A percentile compares a stretch with the other conserved stretches of the same genome.
Conservation (phyloP, 352 stramenopile genomes). For the Lagenidium giganteum region DNA sequence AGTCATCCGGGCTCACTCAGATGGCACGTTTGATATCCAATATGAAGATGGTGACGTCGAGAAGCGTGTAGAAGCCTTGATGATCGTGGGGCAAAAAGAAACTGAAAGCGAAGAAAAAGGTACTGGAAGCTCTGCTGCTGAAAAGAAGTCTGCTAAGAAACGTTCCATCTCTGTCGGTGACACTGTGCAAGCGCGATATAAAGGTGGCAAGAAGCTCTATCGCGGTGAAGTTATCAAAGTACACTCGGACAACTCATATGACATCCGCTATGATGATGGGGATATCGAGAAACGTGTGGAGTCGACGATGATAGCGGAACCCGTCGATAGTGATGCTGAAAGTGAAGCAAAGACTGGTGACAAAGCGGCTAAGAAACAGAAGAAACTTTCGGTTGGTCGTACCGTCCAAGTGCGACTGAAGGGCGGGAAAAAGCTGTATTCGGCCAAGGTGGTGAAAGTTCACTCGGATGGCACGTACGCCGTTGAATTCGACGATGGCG, state of each 20-base stretch:
- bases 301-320: conserved; percentile 16
- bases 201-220: conserved; percentile 42
- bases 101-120: not conserved
- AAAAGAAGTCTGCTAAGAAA: too few species aligned
- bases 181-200: conserved; percentile 43
- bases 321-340: too few species aligned
- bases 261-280: conserved; percentile 65
- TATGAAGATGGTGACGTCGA: conserved; percentile 72
- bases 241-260: conserved; percentile 52
- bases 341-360: too few species aligned
- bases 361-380: not conserved
- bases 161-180: too few species aligned
- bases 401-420: conserved; percentile 59
- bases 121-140: conserved; percentile 1
- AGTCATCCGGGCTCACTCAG: conserved; percentile 36
- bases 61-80: conserved; percentile 19
- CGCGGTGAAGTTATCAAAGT: conserved; percentile 36
- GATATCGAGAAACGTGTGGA: conserved; percentile 39
- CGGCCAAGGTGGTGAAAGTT: conserved; percentile 48
- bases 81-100: conserved; percentile 7
- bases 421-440: conserved; percentile 50
- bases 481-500: conserved; percentile 57
- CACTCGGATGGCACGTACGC: conserved; percentile 63
- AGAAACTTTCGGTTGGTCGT: conserved; percentile 25
- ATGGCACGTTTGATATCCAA: conserved; percentile 59